Evolutionary conservation across 192 early-diverging fungal species (phyloP).

Genomic region (Umbelopsis sp.): DNA sequence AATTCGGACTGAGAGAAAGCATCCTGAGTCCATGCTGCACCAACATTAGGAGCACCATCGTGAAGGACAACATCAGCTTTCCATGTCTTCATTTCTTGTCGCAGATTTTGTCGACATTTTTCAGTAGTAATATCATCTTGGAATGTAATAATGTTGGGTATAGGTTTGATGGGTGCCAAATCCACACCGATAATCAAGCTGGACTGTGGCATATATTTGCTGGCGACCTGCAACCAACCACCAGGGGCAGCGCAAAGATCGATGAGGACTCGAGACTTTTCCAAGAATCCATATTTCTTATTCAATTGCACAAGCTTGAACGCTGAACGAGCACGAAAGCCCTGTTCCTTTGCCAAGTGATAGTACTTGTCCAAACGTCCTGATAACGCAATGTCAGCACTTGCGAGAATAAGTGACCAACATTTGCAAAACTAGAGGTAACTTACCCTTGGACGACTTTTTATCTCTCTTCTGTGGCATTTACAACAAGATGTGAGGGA

Average conservation of each 20-base stretch:
- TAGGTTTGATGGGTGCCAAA: slow-evolving; percentile 94
- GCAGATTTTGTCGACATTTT: slow-evolving; percentile 85
- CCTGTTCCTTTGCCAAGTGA: slow-evolving; percentile 99
- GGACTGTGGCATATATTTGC: slow-evolving; percentile 97
- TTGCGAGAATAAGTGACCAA: neutral
- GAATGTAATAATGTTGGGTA: slow-evolving; percentile 93
- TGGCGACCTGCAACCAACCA: slow-evolving; percentile 95
- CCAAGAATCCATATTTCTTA: slow-evolving; percentile 97
- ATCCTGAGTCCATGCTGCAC: slow-evolving; percentile 94
- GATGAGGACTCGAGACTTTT: slow-evolving; percentile 83
- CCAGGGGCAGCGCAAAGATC: slow-evolving; percentile 99
- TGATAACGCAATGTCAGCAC: slow-evolving; percentile 38
- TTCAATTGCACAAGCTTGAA: slow-evolving; percentile 99
- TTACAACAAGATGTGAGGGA: neutral
- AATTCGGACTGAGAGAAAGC: slow-evolving; percentile 96
- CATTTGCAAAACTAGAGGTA: neutral
- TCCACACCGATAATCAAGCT: slow-evolving; percentile 94
- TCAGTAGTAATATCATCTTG: slow-evolving; percentile 97
- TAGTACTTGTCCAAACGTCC: slow-evolving; percentile 99
- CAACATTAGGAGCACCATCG: slow-evolving; percentile 99
- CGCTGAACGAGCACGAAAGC: slow-evolving; percentile 97
- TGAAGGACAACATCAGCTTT: slow-evolving; percentile 98
- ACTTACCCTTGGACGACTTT: slow-evolving; percentile 41
- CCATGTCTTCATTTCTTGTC: slow-evolving; percentile 94
- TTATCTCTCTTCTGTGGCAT: slow-evolving; percentile 37